Base-by-base conservation (phyloP, 2,329 filamentous ascomycete genomes). In the Trichoderma breve region DNA sequence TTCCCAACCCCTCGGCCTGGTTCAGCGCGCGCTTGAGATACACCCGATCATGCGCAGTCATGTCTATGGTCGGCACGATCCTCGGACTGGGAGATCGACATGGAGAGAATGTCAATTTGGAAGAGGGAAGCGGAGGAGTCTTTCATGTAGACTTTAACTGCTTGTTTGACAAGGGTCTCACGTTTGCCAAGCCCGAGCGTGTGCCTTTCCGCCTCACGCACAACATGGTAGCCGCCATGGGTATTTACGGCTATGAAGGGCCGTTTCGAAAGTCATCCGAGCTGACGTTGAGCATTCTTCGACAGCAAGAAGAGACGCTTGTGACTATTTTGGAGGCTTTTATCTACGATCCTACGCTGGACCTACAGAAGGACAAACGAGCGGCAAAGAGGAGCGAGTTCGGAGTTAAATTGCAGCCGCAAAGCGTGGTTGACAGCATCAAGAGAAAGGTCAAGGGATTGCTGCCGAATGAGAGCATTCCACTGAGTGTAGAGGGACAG, bases 111-210 rank as follows among this genome's bases (percentile, higher is more conserved):
- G 93, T 99, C 70, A 89, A 98, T 34, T 90, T 99, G 36, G 94
- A 98, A 81, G 94, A 98, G 83, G 92, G 93, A 71, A 97, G 94
- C 75, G 96, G 97, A 58, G 95, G 95, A 66, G 91, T 97, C 3
- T 93, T 99, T 82, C 96, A 99, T 82, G 97, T 99, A 60, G 96
- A 99, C 83, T 99, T 99, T 87, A 99, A 99, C 83, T 99, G 97
- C 81, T 90, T 99, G 5, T 99, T 99, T 80, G 97, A 99, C 84
- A 99, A 99, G 79, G 96, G 96, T 1, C 88, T 95, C 53, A 98
- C 95, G 0, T 98, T 99, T 79, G 92, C 94, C 74, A 97, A 97
- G 81, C 95, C 96, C 0, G 96, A 99, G 82, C 87, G 92, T 34
- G 96, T 99, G 1, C 97, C 96, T 2, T 99, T 99, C 86, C 92